These are phyloP conservation scores for Dactylorhiza incarnata DNA, from an alignment of 106 monocot genomes.

Conservation along the genomic window DNA sequence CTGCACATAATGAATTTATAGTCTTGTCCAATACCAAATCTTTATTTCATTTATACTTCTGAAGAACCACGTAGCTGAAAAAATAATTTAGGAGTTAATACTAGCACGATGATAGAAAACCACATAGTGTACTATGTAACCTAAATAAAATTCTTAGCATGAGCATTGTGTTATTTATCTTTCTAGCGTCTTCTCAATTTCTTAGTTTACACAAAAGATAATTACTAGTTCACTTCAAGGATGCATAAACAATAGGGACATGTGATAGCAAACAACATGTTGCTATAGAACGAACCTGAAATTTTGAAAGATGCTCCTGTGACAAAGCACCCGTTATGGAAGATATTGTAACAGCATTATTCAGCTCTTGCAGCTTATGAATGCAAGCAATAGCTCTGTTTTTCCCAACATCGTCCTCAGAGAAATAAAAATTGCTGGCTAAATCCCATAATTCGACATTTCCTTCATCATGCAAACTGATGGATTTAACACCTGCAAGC, in stretches of 20 bases:
- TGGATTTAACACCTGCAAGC: conserved; percentile 64
- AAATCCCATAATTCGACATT: conserved; percentile 53
- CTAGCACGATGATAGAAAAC: neutral
- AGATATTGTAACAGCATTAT: conserved; percentile 52
- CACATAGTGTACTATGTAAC: neutral
- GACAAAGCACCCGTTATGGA: conserved; percentile 29
- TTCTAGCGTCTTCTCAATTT: neutral
- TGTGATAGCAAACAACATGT: neutral
- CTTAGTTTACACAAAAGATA: neutral
- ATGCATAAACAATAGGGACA: neutral
- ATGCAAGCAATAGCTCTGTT: conserved; percentile 53
- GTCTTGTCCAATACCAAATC: neutral
- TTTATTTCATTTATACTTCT: neutral
- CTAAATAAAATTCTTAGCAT: too few relatives aligned
- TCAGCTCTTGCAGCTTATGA: conserved; percentile 64
- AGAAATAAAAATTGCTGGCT: conserved; percentile 60
- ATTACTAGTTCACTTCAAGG: neutral
- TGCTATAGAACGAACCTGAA: conserved; percentile 39
- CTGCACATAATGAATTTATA: neutral
- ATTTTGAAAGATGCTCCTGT: conserved; percentile 57
- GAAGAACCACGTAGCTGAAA: neutral
- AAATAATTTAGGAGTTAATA: neutral
- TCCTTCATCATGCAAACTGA: conserved; percentile 58
- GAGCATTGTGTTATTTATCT: neutral
- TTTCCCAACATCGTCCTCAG: conserved; percentile 62